phyloP scores from a whole-genome alignment of 257 asterid genomes.

The Solanum peruvianum region DNA sequence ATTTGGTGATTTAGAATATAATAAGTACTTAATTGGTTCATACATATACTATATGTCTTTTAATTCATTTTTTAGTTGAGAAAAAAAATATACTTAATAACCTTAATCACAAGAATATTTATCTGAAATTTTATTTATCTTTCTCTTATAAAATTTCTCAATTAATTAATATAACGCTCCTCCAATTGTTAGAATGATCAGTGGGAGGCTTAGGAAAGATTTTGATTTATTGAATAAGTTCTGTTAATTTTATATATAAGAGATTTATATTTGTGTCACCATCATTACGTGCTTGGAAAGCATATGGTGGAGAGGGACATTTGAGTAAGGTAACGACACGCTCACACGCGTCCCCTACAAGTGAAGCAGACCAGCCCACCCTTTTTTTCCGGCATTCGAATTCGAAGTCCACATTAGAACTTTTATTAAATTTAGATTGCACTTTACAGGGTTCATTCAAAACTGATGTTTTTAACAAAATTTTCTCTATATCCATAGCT shows the following conservation, averaged over 20 bases:
- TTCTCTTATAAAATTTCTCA: not conserved
- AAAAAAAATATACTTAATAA: not conserved
- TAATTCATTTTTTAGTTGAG: not conserved
- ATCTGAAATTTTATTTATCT: not conserved
- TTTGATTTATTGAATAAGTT: not conserved
- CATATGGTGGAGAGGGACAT: not conserved
- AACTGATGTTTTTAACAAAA: fast-evolving
- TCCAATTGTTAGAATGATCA: not conserved
- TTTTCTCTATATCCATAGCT: fast-evolving
- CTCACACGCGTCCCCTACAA: not conserved
- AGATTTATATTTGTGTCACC: not conserved
- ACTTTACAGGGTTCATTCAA: fast-evolving
- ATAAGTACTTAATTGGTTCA: not conserved
- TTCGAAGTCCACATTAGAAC: too few relatives aligned
- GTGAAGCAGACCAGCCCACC: not conserved
- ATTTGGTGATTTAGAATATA: not conserved
- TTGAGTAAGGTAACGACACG: not conserved
- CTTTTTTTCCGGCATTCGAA: fast-evolving
- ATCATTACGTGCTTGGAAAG: not conserved
- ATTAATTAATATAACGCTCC: not conserved
- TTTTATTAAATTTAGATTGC: too few relatives aligned
- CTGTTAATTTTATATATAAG: not conserved
- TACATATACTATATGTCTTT: not conserved
- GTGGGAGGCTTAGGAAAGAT: not conserved
- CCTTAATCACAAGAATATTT: not conserved